Evolutionary conservation across 2,329 filamentous ascomycete genomes (phyloP), one percentile per base, ranked within the genome.

Genomic region (Pseudogymnoascus sp.): DNA sequence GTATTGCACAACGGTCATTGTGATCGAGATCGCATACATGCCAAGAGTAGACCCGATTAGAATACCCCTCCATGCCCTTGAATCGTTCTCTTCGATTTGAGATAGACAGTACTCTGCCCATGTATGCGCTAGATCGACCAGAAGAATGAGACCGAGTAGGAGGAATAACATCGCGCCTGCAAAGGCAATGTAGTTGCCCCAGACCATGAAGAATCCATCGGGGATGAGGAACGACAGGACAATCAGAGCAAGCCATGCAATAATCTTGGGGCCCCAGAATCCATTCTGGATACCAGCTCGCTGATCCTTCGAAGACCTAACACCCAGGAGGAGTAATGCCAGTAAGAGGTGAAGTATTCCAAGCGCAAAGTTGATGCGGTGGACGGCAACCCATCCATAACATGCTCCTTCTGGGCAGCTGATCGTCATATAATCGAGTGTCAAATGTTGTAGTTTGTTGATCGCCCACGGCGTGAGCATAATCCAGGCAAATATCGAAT

Each of bases 381-480:
- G 93, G 41, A 97, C 93, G 5, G 94, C 94, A 57, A 97, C 87
- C 84, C 94, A 99, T 68, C 94, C 94, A 72, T 95, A 89, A 74
- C 94, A 99, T 71, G 93, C 84, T 68, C 93, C 90, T 58, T 89
- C 92, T 29, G 90, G 87, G 73, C 94, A 99, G 71, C 88, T 88
- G 71, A 99, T 96, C 70, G 91, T 92, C 78, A 99, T 92, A 72
- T 97, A 97, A 76, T 97, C 92, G 66, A 99, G 82, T 10, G 91
- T 94, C 61, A 97, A 80, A 66, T 95, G 85, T 76, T 97, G 87
- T 5, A 99, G 81, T 74, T 97, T 97, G 71, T 96, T 90, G 72
- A 99, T 90, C 35, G 94, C 94, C 94, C 94, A 99, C 60, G 92
- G 90, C 21, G 94, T 99, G 77, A 99, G 91, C 91, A 97, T 96